Evolutionary conservation across 1,139 yeast genomes (phyloP).

Genomic region (Diutina neorugosa): DNA sequence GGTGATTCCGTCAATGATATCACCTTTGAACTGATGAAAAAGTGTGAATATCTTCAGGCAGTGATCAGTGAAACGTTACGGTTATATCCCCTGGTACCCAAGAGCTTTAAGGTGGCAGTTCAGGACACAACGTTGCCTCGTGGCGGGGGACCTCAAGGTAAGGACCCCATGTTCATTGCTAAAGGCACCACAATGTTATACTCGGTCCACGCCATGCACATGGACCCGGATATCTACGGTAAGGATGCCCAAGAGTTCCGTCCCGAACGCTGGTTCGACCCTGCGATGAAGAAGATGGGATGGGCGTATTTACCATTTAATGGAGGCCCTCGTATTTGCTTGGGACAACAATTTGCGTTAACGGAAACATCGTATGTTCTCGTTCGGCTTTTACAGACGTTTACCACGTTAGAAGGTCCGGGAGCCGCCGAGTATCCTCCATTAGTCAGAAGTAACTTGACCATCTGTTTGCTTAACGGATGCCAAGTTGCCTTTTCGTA

Average conservation of each 20-base stretch:
- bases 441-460: neutral
- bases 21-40: conserved; percentile 1
- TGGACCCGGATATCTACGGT: neutral
- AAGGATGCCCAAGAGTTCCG: conserved; percentile 1
- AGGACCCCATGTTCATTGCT: neutral
- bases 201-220: neutral
- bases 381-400: conserved; percentile 1
- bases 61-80: conserved; percentile 1
- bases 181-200: neutral
- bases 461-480: neutral
- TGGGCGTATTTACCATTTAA: conserved; percentile 24
- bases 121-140: neutral
- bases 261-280: neutral
- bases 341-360: conserved; percentile 10
- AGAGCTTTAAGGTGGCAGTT: neutral
- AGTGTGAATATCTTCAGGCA: neutral
- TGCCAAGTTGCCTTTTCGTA: neutral
- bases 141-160: neutral
- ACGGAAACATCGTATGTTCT: neutral
- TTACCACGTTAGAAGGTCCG: neutral
- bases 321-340: conserved; percentile 50
- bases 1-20: conserved; percentile 11
- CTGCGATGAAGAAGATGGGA: neutral
- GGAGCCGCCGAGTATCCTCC: neutral
- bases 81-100: neutral